These are phyloP conservation scores for Aureobasidium sp. DNA, from an alignment of 2,329 filamentous ascomycete species.

Conservation along the genomic window DNA sequence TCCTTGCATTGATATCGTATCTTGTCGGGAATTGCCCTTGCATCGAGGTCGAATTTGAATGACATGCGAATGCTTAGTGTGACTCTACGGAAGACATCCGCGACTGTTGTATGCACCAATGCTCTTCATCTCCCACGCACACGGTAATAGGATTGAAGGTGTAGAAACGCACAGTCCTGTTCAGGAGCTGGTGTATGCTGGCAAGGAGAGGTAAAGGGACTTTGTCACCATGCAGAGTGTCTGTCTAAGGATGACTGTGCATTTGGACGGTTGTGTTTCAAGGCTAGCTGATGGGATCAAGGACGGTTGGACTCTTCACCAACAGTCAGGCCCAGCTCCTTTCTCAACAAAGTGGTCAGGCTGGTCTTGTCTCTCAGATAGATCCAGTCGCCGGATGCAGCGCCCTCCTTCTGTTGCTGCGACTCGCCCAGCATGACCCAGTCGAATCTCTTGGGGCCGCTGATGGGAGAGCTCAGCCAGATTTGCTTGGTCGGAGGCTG, in stretches of 20 bases:
- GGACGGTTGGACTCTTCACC: conserved; percentile 18
- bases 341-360: conserved; percentile 61
- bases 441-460: conserved; percentile 89
- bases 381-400: conserved; percentile 69
- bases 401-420: conserved; percentile 72
- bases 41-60: neutral
- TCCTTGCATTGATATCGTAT: neutral
- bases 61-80: neutral
- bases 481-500: conserved; percentile 96
- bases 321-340: conserved; percentile 66
- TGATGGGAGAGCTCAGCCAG: conserved; percentile 87
- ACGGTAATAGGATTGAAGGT: neutral
- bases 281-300: neutral
- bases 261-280: neutral
- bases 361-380: conserved; percentile 77
- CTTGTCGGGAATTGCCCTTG: neutral
- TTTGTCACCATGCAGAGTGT: neutral
- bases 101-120: neutral
- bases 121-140: neutral
- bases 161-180: neutral
- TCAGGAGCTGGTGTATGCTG: neutral
- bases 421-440: conserved; percentile 69
- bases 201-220: neutral
- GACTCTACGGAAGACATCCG: neutral
- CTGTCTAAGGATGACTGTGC: neutral